A percentile compares a stretch with the other conserved stretches of the same genome.
Conservation (phyloP, 2,329 filamentous ascomycete genomes). For the Neoascochyta sp. region DNA sequence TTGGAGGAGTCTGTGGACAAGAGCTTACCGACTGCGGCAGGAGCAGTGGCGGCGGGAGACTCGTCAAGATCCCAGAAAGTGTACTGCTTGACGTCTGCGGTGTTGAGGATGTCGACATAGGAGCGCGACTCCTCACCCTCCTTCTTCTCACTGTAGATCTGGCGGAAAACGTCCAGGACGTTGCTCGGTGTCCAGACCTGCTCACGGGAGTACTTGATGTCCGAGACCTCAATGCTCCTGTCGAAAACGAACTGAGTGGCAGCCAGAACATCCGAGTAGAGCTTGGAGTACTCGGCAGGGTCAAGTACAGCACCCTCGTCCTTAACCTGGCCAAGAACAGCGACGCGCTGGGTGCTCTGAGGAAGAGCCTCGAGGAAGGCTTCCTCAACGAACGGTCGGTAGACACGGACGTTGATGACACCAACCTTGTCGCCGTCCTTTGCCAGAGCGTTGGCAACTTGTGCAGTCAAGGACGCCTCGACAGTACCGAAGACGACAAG, state of each 20-base stretch:
- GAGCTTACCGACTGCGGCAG: constrained; percentile 58
- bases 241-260: constrained; percentile 67
- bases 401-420: constrained; percentile 86
- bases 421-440: constrained; percentile 74
- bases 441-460: constrained; percentile 71
- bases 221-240: constrained; percentile 63
- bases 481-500: constrained; percentile 90
- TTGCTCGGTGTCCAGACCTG: constrained; percentile 60
- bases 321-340: constrained; percentile 84
- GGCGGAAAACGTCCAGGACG: constrained; percentile 48
- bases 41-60: constrained; percentile 63
- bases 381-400: constrained; percentile 92
- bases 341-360: constrained; percentile 68
- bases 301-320: constrained; percentile 71
- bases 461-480: constrained; percentile 79
- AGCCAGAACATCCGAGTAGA: constrained; percentile 89
- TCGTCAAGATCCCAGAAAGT: constrained; percentile 89
- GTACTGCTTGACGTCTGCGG: constrained; percentile 68
- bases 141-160: constrained; percentile 43
- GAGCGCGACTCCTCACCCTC: constrained; percentile 41
- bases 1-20: constrained; percentile 58
- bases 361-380: constrained; percentile 83
- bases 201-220: constrained; percentile 85
- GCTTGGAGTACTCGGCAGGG: constrained; percentile 70
- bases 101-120: constrained; percentile 53